These are phyloP conservation scores for Taiwanofungus camphoratus DNA, from an alignment of 1,284 basidiomycete species.

Conservation along the genomic window DNA sequence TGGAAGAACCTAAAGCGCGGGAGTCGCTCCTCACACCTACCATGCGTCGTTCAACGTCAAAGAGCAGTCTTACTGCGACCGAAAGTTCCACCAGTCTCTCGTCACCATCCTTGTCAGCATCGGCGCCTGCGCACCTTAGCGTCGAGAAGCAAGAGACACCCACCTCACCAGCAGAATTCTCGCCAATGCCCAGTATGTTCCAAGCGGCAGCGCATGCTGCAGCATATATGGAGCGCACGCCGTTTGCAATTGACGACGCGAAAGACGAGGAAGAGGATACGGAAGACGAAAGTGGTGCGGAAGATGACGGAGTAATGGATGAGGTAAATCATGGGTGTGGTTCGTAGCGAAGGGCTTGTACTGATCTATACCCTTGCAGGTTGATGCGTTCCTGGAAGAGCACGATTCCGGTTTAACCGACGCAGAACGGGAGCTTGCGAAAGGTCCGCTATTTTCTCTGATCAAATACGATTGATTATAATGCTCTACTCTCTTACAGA, in stretches of 20 bases:
- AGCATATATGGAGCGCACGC: slow-evolving; percentile 77
- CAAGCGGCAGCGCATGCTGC: slow-evolving; percentile 73
- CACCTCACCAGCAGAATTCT: slow-evolving; percentile 29
- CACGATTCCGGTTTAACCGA: slow-evolving; percentile 84
- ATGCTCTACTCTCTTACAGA: slow-evolving; percentile 33
- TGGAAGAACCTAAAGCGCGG: slow-evolving; percentile 83
- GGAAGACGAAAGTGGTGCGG: slow-evolving; percentile 51
- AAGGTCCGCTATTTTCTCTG: slow-evolving; percentile 40
- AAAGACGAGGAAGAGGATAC: slow-evolving; percentile 72
- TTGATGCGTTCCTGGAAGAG: slow-evolving; percentile 89
- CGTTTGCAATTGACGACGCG: slow-evolving; percentile 91
- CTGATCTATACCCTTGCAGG: slow-evolving; percentile 32
- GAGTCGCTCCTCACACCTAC: slow-evolving; percentile 77
- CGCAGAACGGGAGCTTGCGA: slow-evolving; percentile 78
- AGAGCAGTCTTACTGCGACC: slow-evolving; percentile 37
- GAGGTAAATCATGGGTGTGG: slow-evolving; percentile 48
- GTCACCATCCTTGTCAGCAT: slow-evolving; percentile 11
- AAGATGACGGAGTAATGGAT: slow-evolving; percentile 78
- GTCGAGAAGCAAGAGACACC: slow-evolving; percentile 15
- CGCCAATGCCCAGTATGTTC: slow-evolving; percentile 56
- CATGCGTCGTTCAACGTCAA: slow-evolving; percentile 55
- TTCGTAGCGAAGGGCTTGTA: neutral
- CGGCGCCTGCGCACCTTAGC: slow-evolving; percentile 20
- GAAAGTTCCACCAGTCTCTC: slow-evolving; percentile 13
- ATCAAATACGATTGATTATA: neutral